These are phyloP conservation scores for Blastocystis sp. DNA, from an alignment of 352 stramenopile genomes.

Conservation along the genomic window DNA sequence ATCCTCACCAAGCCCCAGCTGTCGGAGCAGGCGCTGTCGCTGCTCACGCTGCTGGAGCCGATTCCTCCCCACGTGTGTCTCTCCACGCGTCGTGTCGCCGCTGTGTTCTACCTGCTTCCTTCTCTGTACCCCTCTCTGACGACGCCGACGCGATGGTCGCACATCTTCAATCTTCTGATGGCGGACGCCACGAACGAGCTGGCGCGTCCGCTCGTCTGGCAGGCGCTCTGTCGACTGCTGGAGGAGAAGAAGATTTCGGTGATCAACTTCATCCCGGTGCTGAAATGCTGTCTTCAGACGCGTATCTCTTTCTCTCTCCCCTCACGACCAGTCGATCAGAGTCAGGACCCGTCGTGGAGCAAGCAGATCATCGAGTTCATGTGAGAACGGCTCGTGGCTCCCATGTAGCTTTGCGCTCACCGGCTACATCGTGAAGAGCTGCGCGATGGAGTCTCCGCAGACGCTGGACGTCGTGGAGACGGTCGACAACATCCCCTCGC, in stretches of 20 bases:
- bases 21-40: background rate
- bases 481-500: slow-evolving; percentile 33
- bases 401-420: slow-evolving; percentile 9
- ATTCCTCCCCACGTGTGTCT: slow-evolving; percentile 18
- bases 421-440: background rate
- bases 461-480: background rate
- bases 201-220: slow-evolving; percentile 35
- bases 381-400: background rate
- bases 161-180: background rate
- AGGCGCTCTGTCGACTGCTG: slow-evolving; percentile 25
- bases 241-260: slow-evolving; percentile 21
- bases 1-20: slow-evolving; percentile 43
- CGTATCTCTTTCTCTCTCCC: background rate
- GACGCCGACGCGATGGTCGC: background rate
- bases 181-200: slow-evolving; percentile 7
- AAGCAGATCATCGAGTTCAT: slow-evolving; percentile 54
- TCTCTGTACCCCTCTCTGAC: background rate
- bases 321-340: background rate
- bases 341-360: background rate
- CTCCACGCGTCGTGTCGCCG: background rate
- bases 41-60: slow-evolving; percentile 18
- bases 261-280: slow-evolving; percentile 30
- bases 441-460: background rate
- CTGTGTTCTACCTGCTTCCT: background rate
- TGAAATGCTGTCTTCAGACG: slow-evolving; percentile 33